A percentile compares a stretch with the other conserved stretches of the same genome.
phyloP scores from a whole-genome alignment of 2,329 filamentous ascomycete genomes.

The Endothia cerciana region DNA sequence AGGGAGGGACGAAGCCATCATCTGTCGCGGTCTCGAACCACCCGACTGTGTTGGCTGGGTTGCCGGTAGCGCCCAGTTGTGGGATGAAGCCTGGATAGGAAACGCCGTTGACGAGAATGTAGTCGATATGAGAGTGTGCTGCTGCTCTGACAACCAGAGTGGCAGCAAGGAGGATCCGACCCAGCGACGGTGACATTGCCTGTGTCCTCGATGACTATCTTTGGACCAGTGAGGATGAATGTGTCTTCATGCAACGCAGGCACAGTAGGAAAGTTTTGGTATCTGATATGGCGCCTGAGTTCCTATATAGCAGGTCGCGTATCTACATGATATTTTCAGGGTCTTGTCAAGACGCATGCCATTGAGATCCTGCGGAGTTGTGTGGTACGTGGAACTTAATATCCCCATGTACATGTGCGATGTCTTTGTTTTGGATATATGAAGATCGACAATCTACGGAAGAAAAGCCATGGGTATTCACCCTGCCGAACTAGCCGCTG shows the following conservation, averaged over 20 bases:
- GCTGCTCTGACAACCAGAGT: neutral
- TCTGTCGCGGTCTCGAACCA: conserved; percentile 57
- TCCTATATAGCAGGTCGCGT: neutral
- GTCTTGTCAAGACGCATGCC: neutral
- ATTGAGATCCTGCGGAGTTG: too few relatives aligned
- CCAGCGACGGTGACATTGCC: neutral
- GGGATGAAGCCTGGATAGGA: conserved; percentile 49
- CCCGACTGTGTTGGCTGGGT: conserved; percentile 45
- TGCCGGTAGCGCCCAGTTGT: conserved; percentile 25
- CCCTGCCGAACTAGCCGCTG: neutral
- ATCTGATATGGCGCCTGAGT: neutral
- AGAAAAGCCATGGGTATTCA: neutral
- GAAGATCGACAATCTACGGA: neutral
- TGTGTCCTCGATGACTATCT: neutral
- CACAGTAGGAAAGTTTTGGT: neutral
- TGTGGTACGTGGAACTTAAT: neutral
- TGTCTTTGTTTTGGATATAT: neutral
- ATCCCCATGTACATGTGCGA: neutral
- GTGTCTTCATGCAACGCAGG: neutral
- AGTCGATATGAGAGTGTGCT: conserved; percentile 39
- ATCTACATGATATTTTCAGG: neutral
- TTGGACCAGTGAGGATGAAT: neutral
- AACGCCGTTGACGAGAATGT: conserved; percentile 48
- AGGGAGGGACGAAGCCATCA: conserved; percentile 55
- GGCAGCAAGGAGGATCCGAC: neutral